phyloP scores from a whole-genome alignment of 306 rosid genomes.

The Potentilla sterilis region DNA sequence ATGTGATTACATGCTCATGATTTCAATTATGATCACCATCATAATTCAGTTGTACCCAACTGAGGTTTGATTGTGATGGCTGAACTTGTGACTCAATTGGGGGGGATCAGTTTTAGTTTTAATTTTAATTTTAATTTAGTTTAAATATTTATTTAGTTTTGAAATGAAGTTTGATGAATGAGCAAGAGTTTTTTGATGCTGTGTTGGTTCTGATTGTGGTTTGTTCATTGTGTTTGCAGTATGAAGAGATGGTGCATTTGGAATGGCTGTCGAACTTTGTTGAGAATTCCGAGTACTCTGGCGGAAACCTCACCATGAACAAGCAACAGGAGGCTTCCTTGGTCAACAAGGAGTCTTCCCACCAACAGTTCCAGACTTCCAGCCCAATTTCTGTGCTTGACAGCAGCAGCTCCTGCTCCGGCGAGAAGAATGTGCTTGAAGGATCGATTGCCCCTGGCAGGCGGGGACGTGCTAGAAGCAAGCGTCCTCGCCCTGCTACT shows the following conservation, averaged over 20 bases:
- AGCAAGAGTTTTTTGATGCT: neutral
- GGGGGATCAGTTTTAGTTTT: neutral
- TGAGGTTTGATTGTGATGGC: neutral
- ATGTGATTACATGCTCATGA: neutral
- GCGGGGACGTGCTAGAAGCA: slow-evolving; percentile 88
- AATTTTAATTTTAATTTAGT: no score
- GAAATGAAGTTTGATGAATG: neutral
- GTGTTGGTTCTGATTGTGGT: neutral
- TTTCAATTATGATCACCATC: neutral
- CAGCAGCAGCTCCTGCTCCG: slow-evolving; percentile 84
- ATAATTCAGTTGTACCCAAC: neutral
- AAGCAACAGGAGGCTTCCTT: slow-evolving; percentile 40
- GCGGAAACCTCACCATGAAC: slow-evolving; percentile 72
- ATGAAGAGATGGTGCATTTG: slow-evolving; percentile 82
- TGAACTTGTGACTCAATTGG: no score
- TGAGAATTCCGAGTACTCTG: slow-evolving; percentile 75
- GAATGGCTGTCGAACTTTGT: slow-evolving; percentile 91
- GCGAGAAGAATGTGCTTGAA: slow-evolving; percentile 43
- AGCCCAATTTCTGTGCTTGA: slow-evolving; percentile 94
- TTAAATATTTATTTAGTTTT: neutral
- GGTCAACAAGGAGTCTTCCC: slow-evolving; percentile 45
- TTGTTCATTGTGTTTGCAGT: slow-evolving; percentile 40
- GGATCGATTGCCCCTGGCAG: slow-evolving; percentile 45
- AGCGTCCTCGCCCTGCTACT: slow-evolving; percentile 82
- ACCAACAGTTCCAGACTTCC: slow-evolving; percentile 62